Conservation (phyloP, 2,329 filamentous ascomycete species). For the Colletotrichum cuscutae region DNA sequence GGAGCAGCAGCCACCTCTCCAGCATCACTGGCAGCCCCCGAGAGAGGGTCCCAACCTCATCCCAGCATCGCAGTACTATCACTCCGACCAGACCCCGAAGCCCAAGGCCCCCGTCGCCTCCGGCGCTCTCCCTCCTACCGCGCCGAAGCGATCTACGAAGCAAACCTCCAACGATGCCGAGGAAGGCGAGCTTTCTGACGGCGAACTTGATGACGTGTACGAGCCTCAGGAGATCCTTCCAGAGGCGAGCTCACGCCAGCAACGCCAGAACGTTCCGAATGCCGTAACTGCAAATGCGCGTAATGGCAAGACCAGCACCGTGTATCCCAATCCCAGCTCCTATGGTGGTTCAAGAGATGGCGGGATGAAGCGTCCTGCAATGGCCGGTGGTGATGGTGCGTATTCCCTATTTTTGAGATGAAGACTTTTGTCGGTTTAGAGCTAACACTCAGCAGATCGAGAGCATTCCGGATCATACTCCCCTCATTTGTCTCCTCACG, state of each 20-base stretch:
- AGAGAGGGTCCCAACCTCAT: constrained; percentile 35
- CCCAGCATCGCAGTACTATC: constrained; percentile 34
- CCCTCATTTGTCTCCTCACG: constrained; percentile 61
- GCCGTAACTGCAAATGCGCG: neutral
- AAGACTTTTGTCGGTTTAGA: neutral
- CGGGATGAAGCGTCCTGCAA: neutral
- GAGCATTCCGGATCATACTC: constrained; percentile 65
- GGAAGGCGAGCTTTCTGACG: constrained; percentile 83
- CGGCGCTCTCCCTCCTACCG: neutral
- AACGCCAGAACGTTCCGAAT: neutral
- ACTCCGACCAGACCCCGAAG: constrained; percentile 31
- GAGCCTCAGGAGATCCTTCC: constrained; percentile 48
- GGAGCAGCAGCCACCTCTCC: constrained; percentile 3
- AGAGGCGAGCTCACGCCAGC: neutral
- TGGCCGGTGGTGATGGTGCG: constrained; percentile 10
- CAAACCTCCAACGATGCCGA: constrained; percentile 48
- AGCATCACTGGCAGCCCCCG: constrained; percentile 23
- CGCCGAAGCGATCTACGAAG: neutral
- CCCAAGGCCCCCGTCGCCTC: neutral
- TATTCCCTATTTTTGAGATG: neutral
- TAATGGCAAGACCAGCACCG: neutral
- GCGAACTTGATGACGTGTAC: constrained; percentile 68
- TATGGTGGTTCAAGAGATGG: neutral
- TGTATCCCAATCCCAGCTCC: neutral
- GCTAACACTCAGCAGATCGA: constrained; percentile 40